Evolutionary conservation across 306 rosid species (phyloP).

Genomic region (Malus asiatica): DNA sequence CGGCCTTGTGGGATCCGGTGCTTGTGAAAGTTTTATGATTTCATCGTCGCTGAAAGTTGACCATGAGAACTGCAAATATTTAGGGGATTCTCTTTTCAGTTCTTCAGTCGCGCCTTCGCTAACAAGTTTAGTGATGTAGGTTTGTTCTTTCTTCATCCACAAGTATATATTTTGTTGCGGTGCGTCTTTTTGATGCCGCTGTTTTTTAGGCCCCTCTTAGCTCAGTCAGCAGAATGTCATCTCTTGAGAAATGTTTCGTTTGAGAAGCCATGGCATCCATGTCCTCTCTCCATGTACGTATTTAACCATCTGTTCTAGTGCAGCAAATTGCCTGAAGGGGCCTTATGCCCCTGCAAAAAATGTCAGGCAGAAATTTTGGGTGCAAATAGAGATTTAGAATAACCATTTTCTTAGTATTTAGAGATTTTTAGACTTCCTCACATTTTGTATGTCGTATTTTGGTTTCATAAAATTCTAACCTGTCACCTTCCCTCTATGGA

Average conservation of each 20-base stretch:
- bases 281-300: constrained; percentile 10
- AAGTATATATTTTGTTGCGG: constrained; percentile 3
- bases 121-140: constrained; percentile 72
- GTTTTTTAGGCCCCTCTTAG: not conserved
- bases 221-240: not conserved
- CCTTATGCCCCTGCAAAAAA: constrained; percentile 26
- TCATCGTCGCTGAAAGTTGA: constrained; percentile 50
- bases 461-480: not conserved
- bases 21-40: constrained; percentile 43
- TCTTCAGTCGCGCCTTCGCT: constrained; percentile 66
- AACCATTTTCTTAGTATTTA: not conserved
- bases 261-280: constrained; percentile 24
- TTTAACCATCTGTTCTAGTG: not conserved
- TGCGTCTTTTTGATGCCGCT: constrained; percentile 47
- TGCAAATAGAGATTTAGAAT: constrained; percentile 18
- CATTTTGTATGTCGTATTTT: not conserved
- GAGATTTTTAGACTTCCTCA: not conserved
- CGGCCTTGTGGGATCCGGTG: constrained; percentile 11
- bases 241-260: not conserved
- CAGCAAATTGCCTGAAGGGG: constrained; percentile 27
- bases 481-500: not conserved
- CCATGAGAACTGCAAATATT: constrained; percentile 66
- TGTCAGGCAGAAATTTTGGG: constrained; percentile 33
- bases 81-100: constrained; percentile 55
- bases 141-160: not conserved